Evolutionary conservation across 192 early-diverging fungal genomes (phyloP).

Genomic region (Lunasporangiospora selenospora): DNA sequence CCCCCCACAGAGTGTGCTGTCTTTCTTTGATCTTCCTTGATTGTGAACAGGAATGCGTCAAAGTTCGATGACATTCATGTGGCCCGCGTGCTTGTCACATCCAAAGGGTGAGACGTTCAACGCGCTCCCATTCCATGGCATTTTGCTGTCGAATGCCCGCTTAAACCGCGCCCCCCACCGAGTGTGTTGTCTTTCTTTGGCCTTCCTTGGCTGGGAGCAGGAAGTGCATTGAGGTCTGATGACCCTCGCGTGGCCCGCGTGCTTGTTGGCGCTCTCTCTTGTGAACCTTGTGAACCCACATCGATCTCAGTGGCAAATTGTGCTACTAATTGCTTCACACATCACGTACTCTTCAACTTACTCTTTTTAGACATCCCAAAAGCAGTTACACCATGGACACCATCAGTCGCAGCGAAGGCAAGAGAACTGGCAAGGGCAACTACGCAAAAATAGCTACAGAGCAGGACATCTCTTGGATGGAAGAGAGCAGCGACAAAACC

Average conservation of each 20-base stretch:
- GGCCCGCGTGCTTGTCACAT: slow-evolving; percentile 9
- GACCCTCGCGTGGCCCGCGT: slow-evolving; percentile 4
- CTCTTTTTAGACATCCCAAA: slow-evolving; percentile 4
- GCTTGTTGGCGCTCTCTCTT: slow-evolving; percentile 14
- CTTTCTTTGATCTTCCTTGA: slow-evolving; percentile 6
- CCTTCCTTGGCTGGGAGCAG: slow-evolving; percentile 2
- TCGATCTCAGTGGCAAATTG: slow-evolving; percentile 7
- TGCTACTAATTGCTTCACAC: slow-evolving; percentile 3
- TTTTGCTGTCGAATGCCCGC: slow-evolving; percentile 10
- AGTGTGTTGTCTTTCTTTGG: slow-evolving; percentile 8
- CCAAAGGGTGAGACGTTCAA: too few species aligned
- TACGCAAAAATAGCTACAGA: slow-evolving; percentile 1
- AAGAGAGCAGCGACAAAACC: slow-evolving; percentile 11
- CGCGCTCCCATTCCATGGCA: slow-evolving; percentile 13
- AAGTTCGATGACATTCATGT: background rate
- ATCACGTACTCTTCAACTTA: slow-evolving; percentile 1
- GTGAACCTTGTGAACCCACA: slow-evolving; percentile 11
- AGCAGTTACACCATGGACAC: slow-evolving; percentile 7
- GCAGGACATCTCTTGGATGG: slow-evolving; percentile 9
- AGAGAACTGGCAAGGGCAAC: background rate
- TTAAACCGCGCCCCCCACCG: slow-evolving; percentile 9
- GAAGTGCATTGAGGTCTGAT: slow-evolving; percentile 5
- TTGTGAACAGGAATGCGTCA: slow-evolving; percentile 5
- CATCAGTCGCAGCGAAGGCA: background rate
- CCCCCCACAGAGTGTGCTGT: slow-evolving; percentile 8